Evolutionary conservation across 2,329 filamentous ascomycete species (phyloP), one percentile per base, ranked within the genome.

Genomic region (Fusarium armeniacum): DNA sequence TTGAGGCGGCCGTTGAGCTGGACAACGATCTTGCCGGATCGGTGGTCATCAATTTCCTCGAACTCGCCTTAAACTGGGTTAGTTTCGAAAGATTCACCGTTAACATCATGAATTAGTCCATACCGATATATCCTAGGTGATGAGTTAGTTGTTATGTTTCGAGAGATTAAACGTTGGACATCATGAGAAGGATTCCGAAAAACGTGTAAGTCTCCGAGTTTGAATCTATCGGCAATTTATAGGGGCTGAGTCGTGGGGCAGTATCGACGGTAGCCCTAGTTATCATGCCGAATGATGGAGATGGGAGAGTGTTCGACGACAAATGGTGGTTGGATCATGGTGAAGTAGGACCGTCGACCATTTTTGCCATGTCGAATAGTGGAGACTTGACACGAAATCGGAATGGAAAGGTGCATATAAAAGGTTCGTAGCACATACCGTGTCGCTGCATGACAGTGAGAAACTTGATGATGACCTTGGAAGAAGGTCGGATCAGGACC

Each of bases 381-480:
- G 32, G 36, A 47, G 28, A 46, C 35, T 22, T 33, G 36, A 30
- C 49, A 18, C 12, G 5, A 26, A 41, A 18, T n/a, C 13, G 33
- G n/a, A 52, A 28, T 15, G 24, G 18, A 40, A 18, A 20, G 12
- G 26, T 8, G n/a, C 18, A 38, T 13, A 26, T 41, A 35, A 45
- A 41, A 44, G 45, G 5, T 47, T 46, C 49, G 55, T 7, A 40
- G 36, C 45, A 92, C 94, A 75, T 96, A 98, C 96, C 96, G 88
- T 99, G 96, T 85, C 93, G 93, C 89, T 99, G 96, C 96, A 99
- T 99, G 84, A 98, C 95, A 82, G 89, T 89, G 82, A 99, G 89
- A 91, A 98, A 99, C 90, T 98, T 98, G 89, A 97, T 87, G 80
- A 99, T 99, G 89, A 99, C 96, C 93, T 99, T 99, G 85, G 96